Evolutionary conservation across 2,329 filamentous ascomycete species (phyloP).

Genomic region (Coniochaeta ligniaria): DNA sequence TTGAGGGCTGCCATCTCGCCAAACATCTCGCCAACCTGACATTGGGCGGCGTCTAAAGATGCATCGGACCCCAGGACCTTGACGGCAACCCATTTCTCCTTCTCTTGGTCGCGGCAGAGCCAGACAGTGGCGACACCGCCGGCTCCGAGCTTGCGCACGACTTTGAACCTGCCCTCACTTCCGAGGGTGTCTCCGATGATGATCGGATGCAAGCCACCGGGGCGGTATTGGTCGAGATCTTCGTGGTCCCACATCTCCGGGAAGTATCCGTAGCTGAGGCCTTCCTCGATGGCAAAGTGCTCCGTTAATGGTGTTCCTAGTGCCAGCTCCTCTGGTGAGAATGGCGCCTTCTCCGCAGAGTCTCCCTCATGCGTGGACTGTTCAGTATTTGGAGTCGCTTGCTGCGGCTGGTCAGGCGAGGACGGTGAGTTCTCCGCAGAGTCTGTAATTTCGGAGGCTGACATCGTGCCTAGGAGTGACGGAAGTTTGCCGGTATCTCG

Average conservation of each 20-base stretch:
- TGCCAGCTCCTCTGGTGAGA: too few species aligned
- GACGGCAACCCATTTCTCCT: not conserved
- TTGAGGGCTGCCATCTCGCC: not conserved
- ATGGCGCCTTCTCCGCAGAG: too few species aligned
- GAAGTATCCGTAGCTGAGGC: not conserved
- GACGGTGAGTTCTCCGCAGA: too few species aligned
- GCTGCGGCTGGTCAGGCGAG: too few species aligned
- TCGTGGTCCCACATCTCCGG: not conserved
- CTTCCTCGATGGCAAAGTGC: too few species aligned
- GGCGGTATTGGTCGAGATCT: not conserved
- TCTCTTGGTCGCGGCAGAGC: constrained; percentile 19
- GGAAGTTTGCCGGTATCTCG: too few species aligned
- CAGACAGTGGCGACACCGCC: constrained; percentile 31
- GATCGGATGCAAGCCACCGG: constrained; percentile 1
- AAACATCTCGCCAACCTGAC: not conserved
- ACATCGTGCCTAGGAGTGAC: too few species aligned
- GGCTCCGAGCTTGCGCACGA: constrained; percentile 29
- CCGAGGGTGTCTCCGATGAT: not conserved
- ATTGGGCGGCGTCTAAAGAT: not conserved
- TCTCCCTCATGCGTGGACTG: not conserved
- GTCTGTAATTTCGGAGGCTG: too few species aligned
- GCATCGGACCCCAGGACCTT: not conserved
- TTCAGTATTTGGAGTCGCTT: too few species aligned
- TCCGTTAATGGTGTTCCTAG: too few species aligned
- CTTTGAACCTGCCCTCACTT: constrained; percentile 21